phyloP scores from a whole-genome alignment of 805 yeast species.

The Starmerella vaccinii region DNA sequence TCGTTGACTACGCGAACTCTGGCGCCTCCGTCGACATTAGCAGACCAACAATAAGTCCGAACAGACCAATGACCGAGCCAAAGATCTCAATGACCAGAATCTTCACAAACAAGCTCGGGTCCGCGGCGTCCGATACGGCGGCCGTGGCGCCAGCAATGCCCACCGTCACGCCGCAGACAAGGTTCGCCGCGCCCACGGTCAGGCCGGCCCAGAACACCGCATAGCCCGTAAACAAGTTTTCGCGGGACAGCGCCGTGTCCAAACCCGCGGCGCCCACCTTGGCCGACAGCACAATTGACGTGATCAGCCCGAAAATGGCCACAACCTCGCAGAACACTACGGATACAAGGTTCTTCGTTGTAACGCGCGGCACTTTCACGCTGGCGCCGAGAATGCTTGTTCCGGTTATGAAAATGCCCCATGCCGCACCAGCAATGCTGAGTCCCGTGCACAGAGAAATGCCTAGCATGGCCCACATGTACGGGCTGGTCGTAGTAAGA shows the following conservation, averaged over 20 bases:
- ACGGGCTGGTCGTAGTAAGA: slow-evolving; percentile 77
- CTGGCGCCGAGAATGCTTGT: slow-evolving; percentile 94
- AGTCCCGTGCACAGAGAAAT: slow-evolving; percentile 85
- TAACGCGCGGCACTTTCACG: slow-evolving; percentile 92
- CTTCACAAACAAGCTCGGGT: slow-evolving; percentile 86
- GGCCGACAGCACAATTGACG: slow-evolving; percentile 93
- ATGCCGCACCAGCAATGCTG: slow-evolving; percentile 94
- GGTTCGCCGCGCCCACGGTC: slow-evolving; percentile 86
- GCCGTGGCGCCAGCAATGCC: slow-evolving; percentile 99
- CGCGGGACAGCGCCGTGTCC: slow-evolving; percentile 58
- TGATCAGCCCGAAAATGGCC: slow-evolving; percentile 93
- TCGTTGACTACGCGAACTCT: slow-evolving; percentile 55
- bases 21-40: slow-evolving; percentile 93
- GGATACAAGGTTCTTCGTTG: slow-evolving; percentile 90
- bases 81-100: slow-evolving; percentile 94
- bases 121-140: slow-evolving; percentile 95
- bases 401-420: slow-evolving; percentile 98
- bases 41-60: slow-evolving; percentile 95
- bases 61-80: slow-evolving; percentile 89
- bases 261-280: slow-evolving; percentile 60
- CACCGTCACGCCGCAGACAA: slow-evolving; percentile 93
- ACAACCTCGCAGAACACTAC: slow-evolving; percentile 99
- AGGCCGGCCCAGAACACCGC: slow-evolving; percentile 97
- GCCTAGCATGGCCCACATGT: slow-evolving; percentile 93
- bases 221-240: slow-evolving; percentile 87